These are phyloP conservation scores for Ogataea methanolica DNA, from an alignment of 805 yeast genomes.

Conservation along the genomic window DNA sequence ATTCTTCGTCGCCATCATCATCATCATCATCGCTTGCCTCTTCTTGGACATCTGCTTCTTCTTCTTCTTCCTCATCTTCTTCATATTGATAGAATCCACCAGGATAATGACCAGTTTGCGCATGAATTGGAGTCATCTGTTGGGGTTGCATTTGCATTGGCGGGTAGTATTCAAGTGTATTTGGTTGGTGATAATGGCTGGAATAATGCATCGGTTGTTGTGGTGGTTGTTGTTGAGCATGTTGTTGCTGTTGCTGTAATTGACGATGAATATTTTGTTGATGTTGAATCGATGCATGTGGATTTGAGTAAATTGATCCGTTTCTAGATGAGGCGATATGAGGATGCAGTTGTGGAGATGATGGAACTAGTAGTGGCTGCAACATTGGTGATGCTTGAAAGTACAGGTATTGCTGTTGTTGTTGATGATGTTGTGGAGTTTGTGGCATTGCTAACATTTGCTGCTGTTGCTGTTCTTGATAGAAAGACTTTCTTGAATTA, in stretches of 20 bases:
- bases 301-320: background rate
- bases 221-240: background rate
- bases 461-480: background rate
- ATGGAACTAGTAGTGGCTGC: background rate
- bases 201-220: conserved; percentile 1
- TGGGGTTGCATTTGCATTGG: background rate
- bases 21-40: background rate
- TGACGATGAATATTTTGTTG: background rate
- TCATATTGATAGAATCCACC: background rate
- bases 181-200: background rate
- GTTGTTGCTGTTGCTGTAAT: background rate
- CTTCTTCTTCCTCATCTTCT: background rate
- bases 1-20: background rate
- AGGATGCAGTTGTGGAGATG: background rate
- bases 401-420: background rate
- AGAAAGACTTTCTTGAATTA: background rate
- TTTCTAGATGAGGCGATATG: background rate
- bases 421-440: background rate
- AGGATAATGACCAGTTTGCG: background rate
- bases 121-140: background rate
- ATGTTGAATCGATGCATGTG: background rate
- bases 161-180: background rate
- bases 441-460: background rate
- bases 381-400: background rate
- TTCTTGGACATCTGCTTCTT: background rate